Base-by-base conservation (phyloP, 2,329 filamentous ascomycete species). In the Simplicillium sp. region DNA sequence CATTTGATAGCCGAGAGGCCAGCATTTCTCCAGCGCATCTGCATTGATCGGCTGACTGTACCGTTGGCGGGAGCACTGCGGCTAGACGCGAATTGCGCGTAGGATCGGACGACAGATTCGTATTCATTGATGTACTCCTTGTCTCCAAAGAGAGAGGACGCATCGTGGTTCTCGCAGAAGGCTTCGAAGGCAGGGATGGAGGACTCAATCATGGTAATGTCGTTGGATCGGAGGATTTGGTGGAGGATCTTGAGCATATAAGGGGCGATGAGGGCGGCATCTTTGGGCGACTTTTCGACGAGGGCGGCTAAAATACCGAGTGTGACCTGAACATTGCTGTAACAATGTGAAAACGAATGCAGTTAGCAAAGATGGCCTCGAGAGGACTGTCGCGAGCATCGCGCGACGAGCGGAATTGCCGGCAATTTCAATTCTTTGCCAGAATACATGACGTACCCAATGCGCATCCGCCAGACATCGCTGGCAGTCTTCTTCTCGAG, bases 201-300 rank as follows among this genome's bases (percentile, higher is more conserved):
- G 29, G 89, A 87, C 64, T 97, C 89, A 46, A 94, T 82, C 80
- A 97, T 86, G 50, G 84, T 87, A 48, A 97, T 84, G 60, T 97
- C 87, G 60, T 82, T 80, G 47, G 88, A 94, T 45, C 80, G 78
- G 40, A 97, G 75, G 53, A 97, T 82, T 42, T 82, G 82, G 49
- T 83, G 79, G 55, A 97, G 76, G 48, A 96, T 84, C 52, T 82
- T 85, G 56, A 97, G 77, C 42, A 96, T 80, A 54, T 85, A 87
- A 47, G 77, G 76, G 37, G 87, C 87, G 58, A 94, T 94, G 39
- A 98, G 79, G 39, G 87, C 85, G 37, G 96, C 78, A 59, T 96
- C 89, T 58, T 89, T 84, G 45, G 87, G 84, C 34, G 87, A 78
- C 65, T 96, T 96, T 58, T 97, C 89, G 61, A 97, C 88, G 53